A percentile compares a stretch with the other conserved stretches of the same genome.
Conservation (phyloP, 495 filamentous ascomycete species). For the Talaromyces trachyspermus region DNA sequence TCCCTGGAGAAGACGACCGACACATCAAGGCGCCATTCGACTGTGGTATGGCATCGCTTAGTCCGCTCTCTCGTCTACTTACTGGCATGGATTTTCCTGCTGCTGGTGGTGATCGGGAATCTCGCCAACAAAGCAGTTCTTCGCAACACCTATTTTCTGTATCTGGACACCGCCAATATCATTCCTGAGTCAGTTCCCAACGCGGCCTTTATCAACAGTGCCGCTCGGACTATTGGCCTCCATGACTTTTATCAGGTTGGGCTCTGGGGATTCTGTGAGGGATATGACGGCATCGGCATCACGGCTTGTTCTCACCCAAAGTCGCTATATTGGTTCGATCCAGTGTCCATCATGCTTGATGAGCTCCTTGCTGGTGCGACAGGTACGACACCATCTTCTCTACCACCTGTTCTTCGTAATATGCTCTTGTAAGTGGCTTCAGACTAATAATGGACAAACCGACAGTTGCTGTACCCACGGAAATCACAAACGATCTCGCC, state of each 20-base stretch:
- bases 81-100: conserved; percentile 64
- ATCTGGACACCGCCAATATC: conserved; percentile 75
- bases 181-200: conserved; percentile 70
- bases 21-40: conserved; percentile 12
- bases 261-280: conserved; percentile 85
- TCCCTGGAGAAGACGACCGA: conserved; percentile 17
- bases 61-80: conserved; percentile 65
- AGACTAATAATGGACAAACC: conserved; percentile 12
- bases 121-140: conserved; percentile 51
- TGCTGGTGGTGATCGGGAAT: conserved; percentile 73
- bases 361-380: conserved; percentile 77
- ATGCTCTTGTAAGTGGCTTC: not conserved
- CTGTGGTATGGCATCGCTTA: conserved; percentile 33
- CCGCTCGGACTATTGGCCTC: conserved; percentile 80
- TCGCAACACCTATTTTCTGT: conserved; percentile 69
- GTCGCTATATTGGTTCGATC: conserved; percentile 82
- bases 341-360: conserved; percentile 65
- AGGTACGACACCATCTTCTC: conserved; percentile 37
- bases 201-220: conserved; percentile 70
- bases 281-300: conserved; percentile 63
- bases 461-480: conserved; percentile 65
- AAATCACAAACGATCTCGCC: conserved; percentile 62
- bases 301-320: conserved; percentile 63
- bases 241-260: conserved; percentile 95
- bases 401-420: not conserved